Conservation (phyloP, 2,329 filamentous ascomycete species). For the Dothistroma septosporum region DNA sequence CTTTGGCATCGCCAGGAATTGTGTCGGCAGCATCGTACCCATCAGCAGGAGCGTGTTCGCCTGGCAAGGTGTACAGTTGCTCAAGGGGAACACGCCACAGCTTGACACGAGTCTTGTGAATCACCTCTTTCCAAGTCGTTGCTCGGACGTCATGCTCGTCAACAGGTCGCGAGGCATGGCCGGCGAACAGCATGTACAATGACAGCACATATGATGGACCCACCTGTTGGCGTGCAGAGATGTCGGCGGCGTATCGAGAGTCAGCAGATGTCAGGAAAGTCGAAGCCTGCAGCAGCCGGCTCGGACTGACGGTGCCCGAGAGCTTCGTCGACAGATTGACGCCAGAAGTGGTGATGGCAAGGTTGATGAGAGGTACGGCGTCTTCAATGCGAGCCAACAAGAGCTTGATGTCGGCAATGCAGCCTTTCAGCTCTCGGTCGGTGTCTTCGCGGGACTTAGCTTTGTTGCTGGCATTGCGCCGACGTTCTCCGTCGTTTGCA, state of each 20-base stretch:
- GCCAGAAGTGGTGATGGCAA: slow-evolving; percentile 91
- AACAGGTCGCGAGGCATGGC: slow-evolving; percentile 60
- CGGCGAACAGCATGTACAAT: slow-evolving; percentile 90
- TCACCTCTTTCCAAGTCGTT: slow-evolving; percentile 90
- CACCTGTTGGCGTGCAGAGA: slow-evolving; percentile 67
- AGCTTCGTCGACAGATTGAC: slow-evolving; percentile 77
- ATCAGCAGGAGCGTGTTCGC: slow-evolving; percentile 25
- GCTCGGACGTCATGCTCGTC: slow-evolving; percentile 57
- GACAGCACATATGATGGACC: slow-evolving; percentile 83
- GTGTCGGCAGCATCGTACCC: slow-evolving; percentile 32
- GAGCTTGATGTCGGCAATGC: slow-evolving; percentile 70
- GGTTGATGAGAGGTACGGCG: slow-evolving; percentile 83
- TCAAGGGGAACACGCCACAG: slow-evolving; percentile 66
- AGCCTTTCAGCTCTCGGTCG: slow-evolving; percentile 61
- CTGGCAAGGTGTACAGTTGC: slow-evolving; percentile 46
- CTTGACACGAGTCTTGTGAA: slow-evolving; percentile 85
- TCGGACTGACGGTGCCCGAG: slow-evolving; percentile 80
- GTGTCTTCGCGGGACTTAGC: slow-evolving; percentile 53
- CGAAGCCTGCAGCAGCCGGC: slow-evolving; percentile 84
- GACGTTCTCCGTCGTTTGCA: slow-evolving; percentile 58
- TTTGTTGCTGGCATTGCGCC: slow-evolving; percentile 42
- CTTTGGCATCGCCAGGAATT: slow-evolving; percentile 24
- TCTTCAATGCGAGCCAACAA: slow-evolving; percentile 79
- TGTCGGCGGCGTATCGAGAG: slow-evolving; percentile 67
- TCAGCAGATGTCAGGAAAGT: slow-evolving; percentile 86